Conservation (phyloP, 768 basidiomycete species). For the Calocera cornea region DNA sequence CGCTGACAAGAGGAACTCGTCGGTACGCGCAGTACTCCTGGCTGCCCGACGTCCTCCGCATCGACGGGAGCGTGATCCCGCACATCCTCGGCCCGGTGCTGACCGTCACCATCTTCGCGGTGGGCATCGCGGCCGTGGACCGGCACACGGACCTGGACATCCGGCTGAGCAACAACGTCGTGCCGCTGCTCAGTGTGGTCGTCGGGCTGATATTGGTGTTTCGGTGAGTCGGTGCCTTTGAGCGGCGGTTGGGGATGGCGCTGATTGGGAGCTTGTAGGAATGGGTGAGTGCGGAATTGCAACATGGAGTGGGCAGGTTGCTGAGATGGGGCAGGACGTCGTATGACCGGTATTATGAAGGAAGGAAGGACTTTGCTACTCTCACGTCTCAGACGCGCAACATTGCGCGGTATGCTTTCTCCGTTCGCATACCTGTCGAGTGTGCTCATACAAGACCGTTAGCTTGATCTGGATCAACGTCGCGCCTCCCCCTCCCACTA, state of each 20-base stretch:
- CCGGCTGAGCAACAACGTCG: slow-evolving; percentile 64
- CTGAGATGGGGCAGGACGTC: slow-evolving; percentile 42
- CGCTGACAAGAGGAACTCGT: too few relatives aligned
- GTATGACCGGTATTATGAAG: slow-evolving; percentile 81
- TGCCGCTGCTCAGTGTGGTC: slow-evolving; percentile 80
- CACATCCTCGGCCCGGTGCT: slow-evolving; percentile 46
- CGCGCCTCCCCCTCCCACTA: slow-evolving; percentile 33
- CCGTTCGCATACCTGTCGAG: slow-evolving; percentile 22
- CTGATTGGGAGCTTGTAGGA: slow-evolving; percentile 32
- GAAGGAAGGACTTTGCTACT: slow-evolving; percentile 66
- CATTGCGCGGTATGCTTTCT: slow-evolving; percentile 14
- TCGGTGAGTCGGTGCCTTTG: slow-evolving; percentile 31
- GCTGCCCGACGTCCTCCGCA: slow-evolving; percentile 73
- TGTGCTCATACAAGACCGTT: slow-evolving; percentile 41
- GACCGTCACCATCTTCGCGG: slow-evolving; percentile 66
- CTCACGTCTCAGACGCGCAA: slow-evolving; percentile 43
- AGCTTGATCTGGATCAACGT: slow-evolving; percentile 72
- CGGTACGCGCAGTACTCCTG: slow-evolving; percentile 54
- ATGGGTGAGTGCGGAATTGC: slow-evolving; percentile 36
- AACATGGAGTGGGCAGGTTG: neutral
- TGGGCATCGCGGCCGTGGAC: slow-evolving; percentile 20
- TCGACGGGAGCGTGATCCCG: slow-evolving; percentile 57
- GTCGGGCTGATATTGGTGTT: slow-evolving; percentile 85
- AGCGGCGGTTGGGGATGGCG: neutral
- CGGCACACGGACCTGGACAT: slow-evolving; percentile 25